Evolutionary conservation across 345 rosid genomes (phyloP).

Genomic region (Melaleuca alternifolia): DNA sequence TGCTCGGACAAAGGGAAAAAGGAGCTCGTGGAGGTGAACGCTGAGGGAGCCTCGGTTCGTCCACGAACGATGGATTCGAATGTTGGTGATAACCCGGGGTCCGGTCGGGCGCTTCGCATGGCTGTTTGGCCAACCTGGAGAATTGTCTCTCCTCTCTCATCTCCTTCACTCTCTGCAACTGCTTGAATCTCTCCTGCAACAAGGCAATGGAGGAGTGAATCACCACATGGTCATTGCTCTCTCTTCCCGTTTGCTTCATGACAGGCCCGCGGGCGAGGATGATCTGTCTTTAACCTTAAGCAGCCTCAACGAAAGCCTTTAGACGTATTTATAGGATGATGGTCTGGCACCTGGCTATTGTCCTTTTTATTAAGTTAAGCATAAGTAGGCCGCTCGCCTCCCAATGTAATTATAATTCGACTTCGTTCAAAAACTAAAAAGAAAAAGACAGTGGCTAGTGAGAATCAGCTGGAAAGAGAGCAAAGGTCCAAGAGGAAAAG

Average conservation of each 20-base stretch:
- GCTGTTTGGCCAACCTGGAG: not conserved
- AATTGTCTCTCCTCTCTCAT: constrained; percentile 47
- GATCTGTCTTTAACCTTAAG: not conserved
- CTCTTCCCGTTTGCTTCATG: not conserved
- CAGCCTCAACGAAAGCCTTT: not conserved
- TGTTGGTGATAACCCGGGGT: not conserved
- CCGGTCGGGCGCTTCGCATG: not conserved
- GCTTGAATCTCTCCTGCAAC: constrained; percentile 68
- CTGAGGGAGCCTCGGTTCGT: not conserved
- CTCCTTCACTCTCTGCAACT: constrained; percentile 48
- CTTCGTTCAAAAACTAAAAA: not conserved
- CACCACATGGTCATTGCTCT: not conserved
- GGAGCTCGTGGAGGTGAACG: constrained; percentile 16
- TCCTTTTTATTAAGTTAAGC: not conserved
- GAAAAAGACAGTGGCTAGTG: not conserved
- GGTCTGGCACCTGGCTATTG: not conserved
- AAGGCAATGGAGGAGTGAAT: constrained; percentile 55
- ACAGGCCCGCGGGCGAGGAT: not conserved
- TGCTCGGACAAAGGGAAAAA: constrained; percentile 1
- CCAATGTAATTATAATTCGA: not conserved
- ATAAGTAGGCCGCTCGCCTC: not conserved
- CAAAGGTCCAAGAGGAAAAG: not conserved
- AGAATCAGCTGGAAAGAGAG: not conserved
- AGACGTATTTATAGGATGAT: not conserved
- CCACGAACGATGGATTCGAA: not conserved